Conservation (phyloP, 768 basidiomycete genomes). For the Clitopilus passeckerianus region DNA sequence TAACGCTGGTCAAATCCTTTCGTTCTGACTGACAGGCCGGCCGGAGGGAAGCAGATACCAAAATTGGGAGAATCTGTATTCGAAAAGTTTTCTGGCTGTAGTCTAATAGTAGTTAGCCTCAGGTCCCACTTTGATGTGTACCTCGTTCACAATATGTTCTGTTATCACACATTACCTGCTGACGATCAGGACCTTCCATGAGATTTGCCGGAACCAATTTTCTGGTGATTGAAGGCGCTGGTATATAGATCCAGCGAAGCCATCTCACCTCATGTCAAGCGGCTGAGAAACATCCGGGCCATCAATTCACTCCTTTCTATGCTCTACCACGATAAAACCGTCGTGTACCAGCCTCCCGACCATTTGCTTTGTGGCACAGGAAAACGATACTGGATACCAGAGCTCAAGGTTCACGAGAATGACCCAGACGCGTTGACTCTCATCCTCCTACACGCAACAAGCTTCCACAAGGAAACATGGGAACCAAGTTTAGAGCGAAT, state of each 20-base stretch:
- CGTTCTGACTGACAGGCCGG: constrained; percentile 17
- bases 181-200: background rate
- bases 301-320: background rate
- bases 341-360: constrained; percentile 22
- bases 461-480: constrained; percentile 75
- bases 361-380: constrained; percentile 51
- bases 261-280: background rate
- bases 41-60: background rate
- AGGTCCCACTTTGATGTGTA: background rate
- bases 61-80: background rate
- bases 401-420: constrained; percentile 26
- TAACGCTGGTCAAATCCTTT: constrained; percentile 24
- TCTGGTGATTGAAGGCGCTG: background rate
- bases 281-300: background rate
- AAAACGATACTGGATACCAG: constrained; percentile 49
- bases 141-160: background rate
- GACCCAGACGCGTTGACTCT: constrained; percentile 48
- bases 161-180: background rate
- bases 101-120: background rate
- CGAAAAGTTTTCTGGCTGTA: background rate
- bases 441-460: constrained; percentile 62
- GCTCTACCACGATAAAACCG: constrained; percentile 21
- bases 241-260: background rate
- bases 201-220: background rate
- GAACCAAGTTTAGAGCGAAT: constrained; percentile 52